Evolutionary conservation across 805 yeast genomes (phyloP), one percentile per base, ranked within the genome.

Genomic region (Ogataea minuta): DNA sequence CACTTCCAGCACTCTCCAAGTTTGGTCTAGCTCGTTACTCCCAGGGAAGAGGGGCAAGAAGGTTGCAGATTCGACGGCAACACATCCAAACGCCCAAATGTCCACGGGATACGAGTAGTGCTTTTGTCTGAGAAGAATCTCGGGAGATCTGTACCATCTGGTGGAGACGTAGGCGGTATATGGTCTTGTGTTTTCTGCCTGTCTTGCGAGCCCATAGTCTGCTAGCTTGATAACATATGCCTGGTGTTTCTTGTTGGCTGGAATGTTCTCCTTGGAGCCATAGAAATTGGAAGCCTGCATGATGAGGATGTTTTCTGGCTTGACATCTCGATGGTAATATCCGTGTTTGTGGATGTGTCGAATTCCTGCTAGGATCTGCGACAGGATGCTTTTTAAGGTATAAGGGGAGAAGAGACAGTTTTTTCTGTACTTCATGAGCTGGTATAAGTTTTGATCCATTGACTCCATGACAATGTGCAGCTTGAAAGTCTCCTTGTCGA

Each of bases 261-360:
- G 81, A 13, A 74, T 57, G 14, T 41, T 44, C 16, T 58, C 52
- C 34, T 54, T 60, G 9, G 62, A 49, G 2, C 76, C 75, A 57
- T 74, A 82, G 53, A 73, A 83, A 34, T 70, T 70, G 27, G 64
- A 60, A 5, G 82, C 63, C 15, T 81, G 77, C 25, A 80, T 70
- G 4, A 90, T 77, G 49, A 91, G 72, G 17, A 91, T 82, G 61
- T 91, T 91, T 55, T 91, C 97, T 0, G 99, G 98, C 62, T 91
- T 91, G 34, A 91, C 72, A 67, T 91, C 99, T 41, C 99, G 74
- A 60, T 91, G 98, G 54, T 81, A 81, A 54, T 71, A 86, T 9
- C 75, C 74, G 50, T 71, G 66, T 19, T 62, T 58, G 54, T 87
- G 99, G 39, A 91, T 88, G 60, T 91, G 97, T 41, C 78, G 74